phyloP scores from a whole-genome alignment of 2,329 filamentous ascomycete species.

The Aspergillus phoenicis region DNA sequence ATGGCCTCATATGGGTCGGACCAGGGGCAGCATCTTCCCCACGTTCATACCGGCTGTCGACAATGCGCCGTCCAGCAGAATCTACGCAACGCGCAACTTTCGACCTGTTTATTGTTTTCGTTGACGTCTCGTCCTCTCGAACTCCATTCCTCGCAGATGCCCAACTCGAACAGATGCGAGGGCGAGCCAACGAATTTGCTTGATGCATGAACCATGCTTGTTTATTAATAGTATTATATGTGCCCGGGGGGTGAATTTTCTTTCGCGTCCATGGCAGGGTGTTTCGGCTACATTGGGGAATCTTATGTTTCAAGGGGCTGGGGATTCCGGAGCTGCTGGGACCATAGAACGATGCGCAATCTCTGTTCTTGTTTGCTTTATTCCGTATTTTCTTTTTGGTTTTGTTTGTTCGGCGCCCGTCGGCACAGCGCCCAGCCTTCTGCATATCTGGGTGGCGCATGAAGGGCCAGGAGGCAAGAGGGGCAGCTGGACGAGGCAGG shows the following conservation, averaged over 20 bases:
- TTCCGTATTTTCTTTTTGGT: slow-evolving; percentile 6
- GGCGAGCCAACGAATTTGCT: slow-evolving; percentile 20
- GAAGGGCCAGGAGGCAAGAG: background rate
- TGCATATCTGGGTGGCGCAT: slow-evolving; percentile 10
- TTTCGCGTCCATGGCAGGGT: slow-evolving; percentile 22
- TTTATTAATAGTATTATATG: slow-evolving; percentile 18
- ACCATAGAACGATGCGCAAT: slow-evolving; percentile 20
- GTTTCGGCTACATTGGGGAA: slow-evolving; percentile 22
- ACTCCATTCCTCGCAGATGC: slow-evolving; percentile 2
- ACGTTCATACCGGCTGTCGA: slow-evolving; percentile 25
- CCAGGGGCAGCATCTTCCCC: slow-evolving; percentile 15
- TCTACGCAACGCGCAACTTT: slow-evolving; percentile 13
- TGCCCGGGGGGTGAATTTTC: slow-evolving; percentile 17
- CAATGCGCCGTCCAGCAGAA: slow-evolving; percentile 15
- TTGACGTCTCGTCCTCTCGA: slow-evolving; percentile 6
- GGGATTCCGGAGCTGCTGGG: slow-evolving; percentile 16
- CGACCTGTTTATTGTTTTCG: slow-evolving; percentile 9
- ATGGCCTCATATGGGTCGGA: slow-evolving; percentile 20
- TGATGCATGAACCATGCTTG: slow-evolving; percentile 26
- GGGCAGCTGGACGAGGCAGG: background rate
- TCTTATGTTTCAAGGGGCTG: slow-evolving; percentile 20
- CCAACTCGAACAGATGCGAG: slow-evolving; percentile 16
- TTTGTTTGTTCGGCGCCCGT: slow-evolving; percentile 10
- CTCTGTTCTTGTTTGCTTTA: background rate
- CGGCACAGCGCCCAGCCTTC: slow-evolving; percentile 6